A percentile compares a stretch with the other conserved stretches of the same genome.
phyloP scores from a whole-genome alignment of 495 filamentous ascomycete genomes.

The Penicillium egyptiacum region DNA sequence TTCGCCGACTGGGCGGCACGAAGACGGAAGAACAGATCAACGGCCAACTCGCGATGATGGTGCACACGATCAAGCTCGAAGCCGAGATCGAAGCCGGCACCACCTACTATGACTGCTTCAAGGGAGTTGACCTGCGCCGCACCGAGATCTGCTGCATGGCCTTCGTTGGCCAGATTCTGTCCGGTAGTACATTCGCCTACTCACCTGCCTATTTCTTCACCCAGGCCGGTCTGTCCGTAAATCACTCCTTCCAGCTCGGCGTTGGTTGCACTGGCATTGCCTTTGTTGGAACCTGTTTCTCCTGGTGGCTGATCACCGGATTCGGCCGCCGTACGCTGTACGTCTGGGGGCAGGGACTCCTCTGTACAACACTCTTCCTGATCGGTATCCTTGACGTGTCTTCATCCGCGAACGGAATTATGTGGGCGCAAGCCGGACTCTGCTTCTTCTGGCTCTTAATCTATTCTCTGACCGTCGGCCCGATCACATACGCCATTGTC shows the following conservation, averaged over 20 bases:
- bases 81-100: slow-evolving; percentile 56
- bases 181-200: slow-evolving; percentile 68
- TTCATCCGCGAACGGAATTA: slow-evolving; percentile 36
- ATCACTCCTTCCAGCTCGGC: slow-evolving; percentile 53
- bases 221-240: slow-evolving; percentile 60
- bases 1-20: slow-evolving; percentile 40
- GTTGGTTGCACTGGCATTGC: slow-evolving; percentile 58
- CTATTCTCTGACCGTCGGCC: slow-evolving; percentile 69
- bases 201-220: slow-evolving; percentile 72
- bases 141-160: slow-evolving; percentile 69
- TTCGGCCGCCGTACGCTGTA: slow-evolving; percentile 69
- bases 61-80: slow-evolving; percentile 62
- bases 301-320: slow-evolving; percentile 49
- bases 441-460: slow-evolving; percentile 66
- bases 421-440: slow-evolving; percentile 49
- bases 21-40: slow-evolving; percentile 53
- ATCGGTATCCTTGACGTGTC: slow-evolving; percentile 65
- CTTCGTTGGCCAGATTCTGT: slow-evolving; percentile 73
- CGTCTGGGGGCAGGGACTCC: slow-evolving; percentile 58
- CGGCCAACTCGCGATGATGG: slow-evolving; percentile 55
- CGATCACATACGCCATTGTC: slow-evolving; percentile 70
- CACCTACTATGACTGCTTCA: slow-evolving; percentile 68
- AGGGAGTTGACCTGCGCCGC: slow-evolving; percentile 64
- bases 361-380: slow-evolving; percentile 59
- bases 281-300: slow-evolving; percentile 55